Conservation (phyloP, 108 stramenopile species). For the Fragilariopsis cylindrus region DNA sequence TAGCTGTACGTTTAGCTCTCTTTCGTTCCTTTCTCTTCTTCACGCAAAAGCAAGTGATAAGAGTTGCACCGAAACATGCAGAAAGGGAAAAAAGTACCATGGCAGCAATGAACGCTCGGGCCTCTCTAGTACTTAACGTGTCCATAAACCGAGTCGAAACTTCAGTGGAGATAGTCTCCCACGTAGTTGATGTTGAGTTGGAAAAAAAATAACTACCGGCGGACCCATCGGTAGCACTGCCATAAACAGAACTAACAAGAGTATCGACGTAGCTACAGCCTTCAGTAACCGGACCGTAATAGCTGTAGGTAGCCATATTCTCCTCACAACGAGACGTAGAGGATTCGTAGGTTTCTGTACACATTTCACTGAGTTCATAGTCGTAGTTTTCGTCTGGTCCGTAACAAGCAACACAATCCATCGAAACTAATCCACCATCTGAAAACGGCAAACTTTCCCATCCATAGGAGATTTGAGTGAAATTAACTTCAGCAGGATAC, state of each 20-base stretch:
- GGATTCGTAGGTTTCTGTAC: neutral
- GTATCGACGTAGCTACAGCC: conserved; percentile 1
- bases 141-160: neutral
- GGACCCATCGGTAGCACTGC: neutral
- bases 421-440: conserved; percentile 1
- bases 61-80: neutral
- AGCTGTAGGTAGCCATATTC: neutral
- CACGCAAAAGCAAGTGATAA: conserved; percentile 1
- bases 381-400: neutral
- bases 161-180: neutral
- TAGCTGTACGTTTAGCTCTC: neutral
- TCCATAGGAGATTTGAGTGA: neutral
- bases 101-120: conserved; percentile 11
- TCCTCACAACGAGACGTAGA: neutral
- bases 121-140: neutral
- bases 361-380: neutral
- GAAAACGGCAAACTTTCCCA: conserved; percentile 1
- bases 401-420: neutral
- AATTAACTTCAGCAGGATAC: neutral
- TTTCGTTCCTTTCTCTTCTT: neutral
- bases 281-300: neutral
- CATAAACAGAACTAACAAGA: neutral
- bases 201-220: neutral
- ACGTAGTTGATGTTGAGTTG: neutral
- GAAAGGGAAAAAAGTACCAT: conserved; percentile 1